A percentile compares a stretch with the other conserved stretches of the same genome.
Conservation (phyloP, 306 rosid species). For the Gynostemma pentaphyllum region DNA sequence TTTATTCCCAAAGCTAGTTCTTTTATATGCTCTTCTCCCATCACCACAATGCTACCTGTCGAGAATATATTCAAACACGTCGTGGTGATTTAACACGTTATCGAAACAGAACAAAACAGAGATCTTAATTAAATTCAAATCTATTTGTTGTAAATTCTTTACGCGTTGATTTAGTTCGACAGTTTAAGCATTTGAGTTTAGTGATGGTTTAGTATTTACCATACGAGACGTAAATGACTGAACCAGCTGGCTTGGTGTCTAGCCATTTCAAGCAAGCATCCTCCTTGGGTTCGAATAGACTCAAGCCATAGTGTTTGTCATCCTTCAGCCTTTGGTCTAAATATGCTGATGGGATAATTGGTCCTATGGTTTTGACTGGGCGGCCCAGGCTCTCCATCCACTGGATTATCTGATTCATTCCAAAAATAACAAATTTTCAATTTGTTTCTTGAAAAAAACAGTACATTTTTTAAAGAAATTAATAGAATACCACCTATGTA, state of each 20-base stretch:
- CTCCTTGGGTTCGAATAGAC: conserved; percentile 2
- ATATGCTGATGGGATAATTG: conserved; percentile 11
- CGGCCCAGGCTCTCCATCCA: conserved; percentile 13
- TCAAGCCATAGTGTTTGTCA: conserved; percentile 8
- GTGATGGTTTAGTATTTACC: too few relatives aligned
- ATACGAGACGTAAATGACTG: conserved; percentile 7
- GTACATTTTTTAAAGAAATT: too few relatives aligned
- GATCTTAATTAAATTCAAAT: too few relatives aligned
- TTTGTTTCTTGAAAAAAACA: neutral
- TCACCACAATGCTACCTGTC: neutral
- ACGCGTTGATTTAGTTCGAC: too few relatives aligned
- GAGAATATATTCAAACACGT: too few relatives aligned
- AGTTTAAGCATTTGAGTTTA: too few relatives aligned
- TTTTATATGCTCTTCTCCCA: conserved; percentile 16
- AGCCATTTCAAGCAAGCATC: conserved; percentile 11
- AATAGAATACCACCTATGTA: conserved; percentile 1
- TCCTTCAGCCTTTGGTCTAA: conserved; percentile 13
- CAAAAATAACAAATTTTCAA: neutral
- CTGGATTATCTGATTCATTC: neutral
- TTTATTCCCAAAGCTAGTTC: conserved; percentile 1
- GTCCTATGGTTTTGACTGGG: conserved; percentile 14
- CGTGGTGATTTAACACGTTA: too few relatives aligned
- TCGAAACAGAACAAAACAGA: too few relatives aligned
- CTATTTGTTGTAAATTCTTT: too few relatives aligned
- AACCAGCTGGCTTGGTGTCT: neutral